Base-by-base conservation (phyloP, 2,329 filamentous ascomycete species). In the Dactylellina cionopaga region DNA sequence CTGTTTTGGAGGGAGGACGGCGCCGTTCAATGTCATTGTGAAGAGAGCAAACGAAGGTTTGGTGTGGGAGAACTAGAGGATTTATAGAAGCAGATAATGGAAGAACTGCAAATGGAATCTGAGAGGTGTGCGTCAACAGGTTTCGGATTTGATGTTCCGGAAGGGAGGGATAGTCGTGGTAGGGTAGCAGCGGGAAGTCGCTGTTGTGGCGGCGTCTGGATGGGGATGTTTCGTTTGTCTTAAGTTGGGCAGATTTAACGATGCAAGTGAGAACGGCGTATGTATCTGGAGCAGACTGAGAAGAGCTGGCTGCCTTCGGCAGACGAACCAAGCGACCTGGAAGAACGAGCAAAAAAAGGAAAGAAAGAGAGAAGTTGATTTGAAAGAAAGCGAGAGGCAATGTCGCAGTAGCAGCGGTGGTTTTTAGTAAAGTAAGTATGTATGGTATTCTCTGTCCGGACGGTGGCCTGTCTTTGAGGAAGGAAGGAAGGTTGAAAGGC, bases 1-100 rank as follows among this genome's bases (percentile, higher is more conserved):
- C n/a, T 62, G 31, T 64, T 58, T 58, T 15, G 58, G 52, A 25
- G 66, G 66, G 37, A 71, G 58, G 37, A 29, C 58, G 5, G 66
- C 66, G 33, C 66, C 66, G 58, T 51, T 71, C 58, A 71, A 71
- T 39, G 66, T 71, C 66, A 71, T 71, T 55, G 24, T 71, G 58
- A 54, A 58, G 44, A 64, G 31, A 63, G 15, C 6, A 15, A 7
- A 31, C 5, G 35, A 43, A 54, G 43, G 43, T 37, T 24, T 29
- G 35, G 55, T 69, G 65, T 64, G 66, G 58, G 51, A 56, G 44
- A 33, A n/a, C 17, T 13, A 47, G 43, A 22, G 39, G 52, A 52
- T 71, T 71, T 71, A 71, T 71, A 70, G 41, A 19, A 37, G 47
- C 27, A 11, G 31, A 55, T 24, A 29, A 44, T 51, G 46, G 19